These are phyloP conservation scores for Neofusicoccum sp. DNA, from an alignment of 2,329 filamentous ascomycete species.

Conservation along the genomic window DNA sequence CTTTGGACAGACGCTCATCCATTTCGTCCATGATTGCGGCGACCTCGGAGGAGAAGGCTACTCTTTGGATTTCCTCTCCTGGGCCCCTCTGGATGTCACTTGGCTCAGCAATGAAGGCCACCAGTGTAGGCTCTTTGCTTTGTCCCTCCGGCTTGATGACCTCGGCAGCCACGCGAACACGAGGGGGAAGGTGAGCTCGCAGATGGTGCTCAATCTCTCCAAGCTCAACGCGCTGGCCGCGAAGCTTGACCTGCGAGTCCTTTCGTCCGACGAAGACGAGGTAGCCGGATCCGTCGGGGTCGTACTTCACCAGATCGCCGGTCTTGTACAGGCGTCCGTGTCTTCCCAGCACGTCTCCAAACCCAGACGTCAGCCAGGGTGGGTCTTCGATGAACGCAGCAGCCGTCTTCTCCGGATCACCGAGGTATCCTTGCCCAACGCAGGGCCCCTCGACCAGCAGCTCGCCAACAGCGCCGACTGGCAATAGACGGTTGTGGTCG, in stretches of 20 bases:
- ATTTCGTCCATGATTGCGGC: constrained; percentile 66
- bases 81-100: constrained; percentile 34
- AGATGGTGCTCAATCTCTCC: constrained; percentile 45
- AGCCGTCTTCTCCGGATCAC: constrained; percentile 73
- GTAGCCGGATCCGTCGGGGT: constrained; percentile 53
- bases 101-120: constrained; percentile 61
- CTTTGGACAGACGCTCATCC: constrained; percentile 20
- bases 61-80: constrained; percentile 21
- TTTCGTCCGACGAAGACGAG: constrained; percentile 64
- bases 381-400: constrained; percentile 69
- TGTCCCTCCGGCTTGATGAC: constrained; percentile 42
- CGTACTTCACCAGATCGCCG: constrained; percentile 37
- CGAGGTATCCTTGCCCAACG: constrained; percentile 78
- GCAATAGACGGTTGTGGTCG: constrained; percentile 62
- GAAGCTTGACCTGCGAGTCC: constrained; percentile 45
- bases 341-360: constrained; percentile 51
- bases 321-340: constrained; percentile 30
- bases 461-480: constrained; percentile 71
- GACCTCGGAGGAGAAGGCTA: constrained; percentile 57
- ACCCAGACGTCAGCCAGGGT: constrained; percentile 34
- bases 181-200: constrained; percentile 68
- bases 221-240: constrained; percentile 42
- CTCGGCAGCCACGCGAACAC: constrained; percentile 53
- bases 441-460: constrained; percentile 80
- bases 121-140: constrained; percentile 39